These are phyloP conservation scores for Colletotrichum costaricense DNA, from an alignment of 2,329 filamentous ascomycete species.

Conservation along the genomic window DNA sequence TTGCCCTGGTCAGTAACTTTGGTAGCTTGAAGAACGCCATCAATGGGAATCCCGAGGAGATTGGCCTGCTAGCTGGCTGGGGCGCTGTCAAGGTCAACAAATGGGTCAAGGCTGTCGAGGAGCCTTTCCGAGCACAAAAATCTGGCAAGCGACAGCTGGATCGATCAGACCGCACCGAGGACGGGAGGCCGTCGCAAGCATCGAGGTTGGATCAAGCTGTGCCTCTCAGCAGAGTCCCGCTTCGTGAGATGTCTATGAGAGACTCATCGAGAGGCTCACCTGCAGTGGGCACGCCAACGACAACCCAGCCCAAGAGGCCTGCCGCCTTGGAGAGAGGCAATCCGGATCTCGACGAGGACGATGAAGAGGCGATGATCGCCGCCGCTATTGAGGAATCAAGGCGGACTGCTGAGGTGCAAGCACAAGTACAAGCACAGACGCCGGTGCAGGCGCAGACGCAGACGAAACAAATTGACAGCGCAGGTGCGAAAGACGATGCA, in stretches of 20 bases:
- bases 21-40: conserved; percentile 88
- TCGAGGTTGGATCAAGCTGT: conserved; percentile 51
- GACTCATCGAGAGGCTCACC: conserved; percentile 39
- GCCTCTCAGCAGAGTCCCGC: conserved; percentile 52
- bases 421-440: conserved; percentile 37
- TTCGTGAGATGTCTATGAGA: conserved; percentile 50
- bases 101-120: conserved; percentile 84
- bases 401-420: conserved; percentile 46
- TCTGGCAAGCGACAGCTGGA: conserved; percentile 63
- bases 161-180: conserved; percentile 40
- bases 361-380: conserved; percentile 61
- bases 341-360: conserved; percentile 54
- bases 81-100: conserved; percentile 93
- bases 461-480: conserved; percentile 37
- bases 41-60: conserved; percentile 88
- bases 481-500: conserved; percentile 49
- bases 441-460: conserved; percentile 14
- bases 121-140: conserved; percentile 84
- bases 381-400: conserved; percentile 60
- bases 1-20: conserved; percentile 91
- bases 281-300: conserved; percentile 30
- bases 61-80: conserved; percentile 89
- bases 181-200: conserved; percentile 39
- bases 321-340: conserved; percentile 53
- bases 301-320: conserved; percentile 30